Conservation (phyloP, 208 protist genomes). For the Acanthamoeba castellanii region DNA sequence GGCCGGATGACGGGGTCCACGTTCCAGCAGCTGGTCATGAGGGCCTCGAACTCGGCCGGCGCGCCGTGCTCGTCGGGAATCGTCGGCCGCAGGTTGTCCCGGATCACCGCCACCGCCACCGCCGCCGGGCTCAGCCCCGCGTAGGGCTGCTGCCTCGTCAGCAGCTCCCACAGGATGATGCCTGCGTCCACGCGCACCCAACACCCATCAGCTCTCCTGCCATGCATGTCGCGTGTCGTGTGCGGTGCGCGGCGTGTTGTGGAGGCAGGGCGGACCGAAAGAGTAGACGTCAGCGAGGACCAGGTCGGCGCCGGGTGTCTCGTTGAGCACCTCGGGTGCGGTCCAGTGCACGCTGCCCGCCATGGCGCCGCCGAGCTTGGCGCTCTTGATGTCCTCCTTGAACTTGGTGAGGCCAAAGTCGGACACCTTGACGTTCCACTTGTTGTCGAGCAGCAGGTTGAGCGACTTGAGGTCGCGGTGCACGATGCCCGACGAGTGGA, state of each 20-base stretch:
- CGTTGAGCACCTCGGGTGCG: conserved; percentile 53
- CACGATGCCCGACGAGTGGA: conserved; percentile 34
- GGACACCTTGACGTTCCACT: conserved; percentile 29
- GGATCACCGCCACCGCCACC: conserved; percentile 54
- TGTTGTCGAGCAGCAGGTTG: conserved; percentile 28
- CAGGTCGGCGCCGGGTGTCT: neutral
- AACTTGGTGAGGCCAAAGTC: conserved; percentile 72
- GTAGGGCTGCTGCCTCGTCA: conserved; percentile 34
- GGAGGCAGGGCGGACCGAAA: neutral
- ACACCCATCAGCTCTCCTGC: neutral
- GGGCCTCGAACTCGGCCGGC: neutral
- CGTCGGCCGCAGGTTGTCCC: conserved; percentile 50
- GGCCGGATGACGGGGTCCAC: conserved; percentile 6
- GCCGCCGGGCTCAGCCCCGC: conserved; percentile 22
- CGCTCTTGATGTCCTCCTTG: neutral
- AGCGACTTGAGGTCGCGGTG: conserved; percentile 37
- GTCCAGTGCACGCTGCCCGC: conserved; percentile 36
- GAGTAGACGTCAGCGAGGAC: conserved; percentile 33
- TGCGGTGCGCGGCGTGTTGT: neutral
- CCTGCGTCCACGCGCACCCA: neutral
- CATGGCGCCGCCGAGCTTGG: neutral
- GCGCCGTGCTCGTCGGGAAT: neutral
- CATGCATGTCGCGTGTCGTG: no score
- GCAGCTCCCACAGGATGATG: conserved; percentile 70
- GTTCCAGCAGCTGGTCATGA: conserved; percentile 43